A percentile compares a stretch with the other conserved stretches of the same genome.
Evolutionary conservation across 768 basidiomycete species (phyloP).

Genomic region (Asterophora lycoperdoides): DNA sequence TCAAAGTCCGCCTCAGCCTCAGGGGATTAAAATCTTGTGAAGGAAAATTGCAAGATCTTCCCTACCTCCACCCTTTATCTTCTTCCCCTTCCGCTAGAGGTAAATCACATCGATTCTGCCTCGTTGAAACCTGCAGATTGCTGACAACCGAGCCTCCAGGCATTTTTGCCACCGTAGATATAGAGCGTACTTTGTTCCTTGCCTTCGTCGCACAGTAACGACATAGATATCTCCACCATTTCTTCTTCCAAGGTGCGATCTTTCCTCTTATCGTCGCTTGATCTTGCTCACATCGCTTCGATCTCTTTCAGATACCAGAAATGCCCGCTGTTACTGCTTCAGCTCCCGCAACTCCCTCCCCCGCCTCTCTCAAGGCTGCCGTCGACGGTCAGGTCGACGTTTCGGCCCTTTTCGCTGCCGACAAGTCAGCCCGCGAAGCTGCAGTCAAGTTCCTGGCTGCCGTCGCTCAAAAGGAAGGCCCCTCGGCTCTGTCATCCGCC

Average conservation of each 20-base stretch:
- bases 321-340: slow-evolving; percentile 81
- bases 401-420: slow-evolving; percentile 73
- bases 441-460: slow-evolving; percentile 69
- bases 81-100: slow-evolving; percentile 39
- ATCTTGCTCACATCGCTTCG: neutral
- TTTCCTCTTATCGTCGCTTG: neutral
- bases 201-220: slow-evolving; percentile 44
- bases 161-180: slow-evolving; percentile 35
- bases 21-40: slow-evolving; percentile 29
- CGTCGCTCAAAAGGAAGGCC: slow-evolving; percentile 80
- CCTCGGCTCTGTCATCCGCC: slow-evolving; percentile 63
- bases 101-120: slow-evolving; percentile 12
- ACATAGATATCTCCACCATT: slow-evolving; percentile 35
- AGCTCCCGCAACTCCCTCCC: slow-evolving; percentile 51
- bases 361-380: slow-evolving; percentile 69
- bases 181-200: slow-evolving; percentile 70
- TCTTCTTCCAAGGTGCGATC: slow-evolving; percentile 41
- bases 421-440: slow-evolving; percentile 76
- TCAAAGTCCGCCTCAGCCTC: slow-evolving; percentile 35
- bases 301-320: slow-evolving; percentile 44
- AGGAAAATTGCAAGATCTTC: slow-evolving; percentile 21
- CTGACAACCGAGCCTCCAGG: slow-evolving; percentile 22
- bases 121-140: slow-evolving; percentile 5
- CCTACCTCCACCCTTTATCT: slow-evolving; percentile 33
- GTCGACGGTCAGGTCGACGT: slow-evolving; percentile 63